Base-by-base conservation (phyloP, 2,329 filamentous ascomycete species). In the Sclerotinia minor region DNA sequence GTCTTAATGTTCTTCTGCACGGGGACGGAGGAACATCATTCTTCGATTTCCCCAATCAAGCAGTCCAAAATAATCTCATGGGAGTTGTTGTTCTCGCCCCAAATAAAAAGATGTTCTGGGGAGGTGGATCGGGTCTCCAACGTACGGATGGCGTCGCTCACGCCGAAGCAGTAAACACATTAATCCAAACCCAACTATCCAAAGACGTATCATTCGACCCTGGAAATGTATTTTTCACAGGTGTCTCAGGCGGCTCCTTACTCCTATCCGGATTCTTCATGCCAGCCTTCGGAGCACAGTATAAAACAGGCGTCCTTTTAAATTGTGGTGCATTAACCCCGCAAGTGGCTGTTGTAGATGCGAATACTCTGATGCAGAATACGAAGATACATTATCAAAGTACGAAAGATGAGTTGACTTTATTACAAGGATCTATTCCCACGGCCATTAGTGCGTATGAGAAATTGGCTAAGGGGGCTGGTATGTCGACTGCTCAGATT, bases 41-140 rank as follows among this genome's bases (percentile, higher is more conserved):
- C 89, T 75, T 97, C 92, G n/a, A 98, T 83, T 57, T 97, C 85
- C 69, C 84, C 86, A 78, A 92, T 90, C 45, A 97, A 81, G 5
- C 90, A 87, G 72, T 96, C 89, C 11, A 96, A 82, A 52, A 91
- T 83, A 71, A 91, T 86, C 71, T 89, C 87, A 78, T 96, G 92
- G 53, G 96, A 88, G 67, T 94, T 87, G 47, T 92, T 79, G 72
- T 94, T 87, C 0, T 87, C 17, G 83, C 85, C 0, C 85, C 85
- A 7, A 80, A 86, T 74, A 74, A 78, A 65, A 82, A 84, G 69
- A 80, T 84, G 45, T 86, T 86, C 79, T 87, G 85, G 85, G 85
- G 85, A 66, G 84, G 84, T 59, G 82, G 83, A 58, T 68, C 77
- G 2, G 84, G 84, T 1, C 80, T 85, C 29, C 73, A 83, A 54